A percentile compares a stretch with the other conserved stretches of the same genome.
phyloP scores from a whole-genome alignment of 169 alveolate species.

The Neospora caninum region DNA sequence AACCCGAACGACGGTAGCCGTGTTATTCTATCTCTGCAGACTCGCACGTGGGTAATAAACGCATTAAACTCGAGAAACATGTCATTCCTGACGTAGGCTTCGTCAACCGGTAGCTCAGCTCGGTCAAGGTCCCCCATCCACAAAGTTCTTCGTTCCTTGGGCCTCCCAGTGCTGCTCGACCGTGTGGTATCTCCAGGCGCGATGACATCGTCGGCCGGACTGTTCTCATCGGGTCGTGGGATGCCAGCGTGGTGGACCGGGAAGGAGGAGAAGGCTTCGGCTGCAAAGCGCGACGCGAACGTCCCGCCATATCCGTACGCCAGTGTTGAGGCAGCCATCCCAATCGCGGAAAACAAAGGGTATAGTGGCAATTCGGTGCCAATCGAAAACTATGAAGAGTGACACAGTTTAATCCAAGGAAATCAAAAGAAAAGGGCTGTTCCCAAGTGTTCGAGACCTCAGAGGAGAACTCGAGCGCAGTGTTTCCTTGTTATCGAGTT shows the following conservation, averaged over 20 bases:
- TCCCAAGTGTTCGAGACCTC: no score
- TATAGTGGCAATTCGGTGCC: no score
- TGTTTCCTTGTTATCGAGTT: no score
- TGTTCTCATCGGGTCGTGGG: background rate
- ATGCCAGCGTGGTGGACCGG: background rate
- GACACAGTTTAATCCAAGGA: no score
- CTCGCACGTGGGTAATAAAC: constrained; percentile 17
- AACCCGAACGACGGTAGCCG: constrained; percentile 58
- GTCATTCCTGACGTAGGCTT: constrained; percentile 32
- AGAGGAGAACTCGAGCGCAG: no score
- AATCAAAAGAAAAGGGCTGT: no score
- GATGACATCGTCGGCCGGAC: constrained; percentile 39
- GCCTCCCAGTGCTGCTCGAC: constrained; percentile 58
- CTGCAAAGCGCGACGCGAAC: background rate
- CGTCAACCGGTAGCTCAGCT: constrained; percentile 60
- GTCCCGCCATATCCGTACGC: background rate
- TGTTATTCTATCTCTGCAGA: constrained; percentile 48
- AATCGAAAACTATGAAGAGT: no score
- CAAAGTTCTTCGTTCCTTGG: constrained; percentile 50
- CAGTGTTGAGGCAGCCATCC: background rate
- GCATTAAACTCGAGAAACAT: constrained; percentile 49
- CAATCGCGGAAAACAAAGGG: no score
- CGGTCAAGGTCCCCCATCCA: constrained; percentile 65
- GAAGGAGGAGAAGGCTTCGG: background rate
- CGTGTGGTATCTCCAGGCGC: constrained; percentile 43